Base-by-base conservation (phyloP, 441 rosid species). In the Isatis lusitanica region DNA sequence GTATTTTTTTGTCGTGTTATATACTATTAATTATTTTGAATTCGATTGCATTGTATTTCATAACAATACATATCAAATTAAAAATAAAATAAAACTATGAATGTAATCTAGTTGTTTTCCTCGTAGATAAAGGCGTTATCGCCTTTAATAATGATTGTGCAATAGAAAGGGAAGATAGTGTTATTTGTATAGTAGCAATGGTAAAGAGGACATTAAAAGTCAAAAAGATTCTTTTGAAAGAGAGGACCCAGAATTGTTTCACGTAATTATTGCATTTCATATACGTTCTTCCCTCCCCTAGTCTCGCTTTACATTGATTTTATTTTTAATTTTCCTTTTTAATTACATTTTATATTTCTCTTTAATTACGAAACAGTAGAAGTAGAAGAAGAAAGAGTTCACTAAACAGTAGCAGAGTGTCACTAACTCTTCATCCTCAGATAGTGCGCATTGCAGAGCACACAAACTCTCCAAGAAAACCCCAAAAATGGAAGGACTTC, bases 181-280 rank as follows among this genome's bases (percentile, higher is more conserved):
- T 75, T 18, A 11, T 24, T 24, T 11, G 39, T 66, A 17, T 44
- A 28, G 59, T 33, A 42, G 9, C 16, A 33, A 17, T 10, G 9
- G 36, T 47, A 70, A 48, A 76, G 66, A 63, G 61, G 66, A 15
- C 65, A 70, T 39, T 15, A 48, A 69, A 70, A 76, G 80, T 76
- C 80, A 76, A 76, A 76, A 76, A 76, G 80, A 76, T 76, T 71
- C 42, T 76, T 76, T 76, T 58, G 72, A 70, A 70, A 66, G 33
- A 76, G 75, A 70, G 72, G 80, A 62, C 70, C 69, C 68, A 66
- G 11, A 59, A 44, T 47, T 53, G 59, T 60, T 61, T n/a, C 44
- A 68, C 42, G 51, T 70, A 66, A 76, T 76, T 65, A 76, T 76
- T 71, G 72, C 80, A 76, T 76, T 64, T 76, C 72, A 57, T 70